Evolutionary conservation across 169 alveolate species (phyloP), one percentile per base, ranked within the genome.

Genomic region (Eimeria sp.): DNA sequence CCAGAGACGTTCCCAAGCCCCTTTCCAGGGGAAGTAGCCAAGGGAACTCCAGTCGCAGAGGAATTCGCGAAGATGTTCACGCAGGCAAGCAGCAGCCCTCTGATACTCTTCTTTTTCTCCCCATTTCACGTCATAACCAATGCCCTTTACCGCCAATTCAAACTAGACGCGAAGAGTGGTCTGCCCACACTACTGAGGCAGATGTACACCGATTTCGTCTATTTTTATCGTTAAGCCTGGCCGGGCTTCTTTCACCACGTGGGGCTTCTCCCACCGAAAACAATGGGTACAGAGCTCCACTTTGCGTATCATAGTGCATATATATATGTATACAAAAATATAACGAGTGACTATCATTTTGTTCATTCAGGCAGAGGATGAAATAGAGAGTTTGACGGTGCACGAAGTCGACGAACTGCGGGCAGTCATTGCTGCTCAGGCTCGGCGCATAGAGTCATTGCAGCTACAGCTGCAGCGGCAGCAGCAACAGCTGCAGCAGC

Each of bases 381-480:
- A 85, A 85, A 85, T 62, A 10, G 64, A 40, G 60, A 33, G 62
- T 60, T 23, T 85, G 66, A 40, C 77, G 37, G 93, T 10, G 56
- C 64, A 64, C 4, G 93, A 64, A 40, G 23, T 64, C 27, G 80
- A 62, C 82, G 93, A 64, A 64, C 71, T 85, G 23, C 77, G 80
- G 33, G 93, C 58, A 43, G 64, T 85, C 30, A 64, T 85, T 40
- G 62, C 78, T 20, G 80, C 93, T 54, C 77, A 58, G 66, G 71
- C 62, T n/a, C 56, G 82, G 43, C 93, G 72, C 82, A 85, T 62
- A 33, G 93, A 64, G 62, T 62, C 66, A 13, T 72, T 62, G 80
- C 93, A 85, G 72, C 82, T 10, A 30, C 77, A 62, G 64, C 93
- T 62, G 93, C 93, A 85, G 46, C 76, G 54, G 64, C 93, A 85